Percentiles rank a stretch among this genome's conserved stretches.
Conservation (phyloP, 371 early-diverging fungal species). For the Rhizopus arrhizus region DNA sequence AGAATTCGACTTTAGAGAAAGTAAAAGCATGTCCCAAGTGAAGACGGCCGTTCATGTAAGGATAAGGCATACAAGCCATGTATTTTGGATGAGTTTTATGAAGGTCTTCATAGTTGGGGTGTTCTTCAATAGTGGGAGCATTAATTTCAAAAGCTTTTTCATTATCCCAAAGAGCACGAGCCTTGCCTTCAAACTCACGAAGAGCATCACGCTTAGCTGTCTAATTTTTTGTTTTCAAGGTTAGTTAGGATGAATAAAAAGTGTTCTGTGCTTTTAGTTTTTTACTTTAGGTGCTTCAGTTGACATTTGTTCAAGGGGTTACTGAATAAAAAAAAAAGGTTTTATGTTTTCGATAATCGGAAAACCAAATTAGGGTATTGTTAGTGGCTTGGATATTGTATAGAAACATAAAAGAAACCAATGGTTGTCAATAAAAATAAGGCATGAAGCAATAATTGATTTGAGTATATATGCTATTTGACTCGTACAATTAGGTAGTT, state of each 20-base stretch:
- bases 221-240: conserved; percentile 27
- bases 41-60: conserved; percentile 99
- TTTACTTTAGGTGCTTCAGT: conserved; percentile 41
- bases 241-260: background rate
- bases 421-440: background rate
- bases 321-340: conserved; percentile 9
- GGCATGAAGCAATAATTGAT: too few relatives aligned
- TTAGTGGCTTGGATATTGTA: conserved; percentile 2
- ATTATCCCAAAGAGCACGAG: conserved; percentile 84
- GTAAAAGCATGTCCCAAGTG: conserved; percentile 99
- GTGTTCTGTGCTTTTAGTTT: background rate
- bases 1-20: conserved; percentile 97
- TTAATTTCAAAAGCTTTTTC: conserved; percentile 81
- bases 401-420: conserved; percentile 11
- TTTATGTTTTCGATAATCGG: background rate
- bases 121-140: conserved; percentile 78
- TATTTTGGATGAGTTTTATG: conserved; percentile 84
- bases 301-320: conserved; percentile 17
- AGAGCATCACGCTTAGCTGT: conserved; percentile 86
- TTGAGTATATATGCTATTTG: background rate
- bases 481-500: background rate
- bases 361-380: background rate
- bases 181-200: conserved; percentile 73
- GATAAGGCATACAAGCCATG: conserved; percentile 98
- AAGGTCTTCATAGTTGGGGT: conserved; percentile 53